Evolutionary conservation across 2,329 filamentous ascomycete species (phyloP).

Genomic region (Sclerotinia trifoliorum): DNA sequence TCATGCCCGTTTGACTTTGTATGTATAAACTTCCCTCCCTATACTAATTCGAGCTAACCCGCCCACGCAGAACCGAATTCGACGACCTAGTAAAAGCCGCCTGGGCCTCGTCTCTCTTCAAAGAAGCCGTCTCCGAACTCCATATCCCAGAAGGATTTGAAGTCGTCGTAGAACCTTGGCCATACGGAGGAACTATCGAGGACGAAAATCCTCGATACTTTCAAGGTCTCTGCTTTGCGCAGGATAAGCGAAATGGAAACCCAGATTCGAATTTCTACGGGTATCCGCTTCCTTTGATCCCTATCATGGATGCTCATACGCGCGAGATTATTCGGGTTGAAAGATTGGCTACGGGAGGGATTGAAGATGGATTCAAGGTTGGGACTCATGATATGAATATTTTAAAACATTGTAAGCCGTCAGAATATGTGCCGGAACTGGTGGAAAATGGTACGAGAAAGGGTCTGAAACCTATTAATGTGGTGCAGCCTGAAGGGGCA

Average conservation of each 20-base stretch:
- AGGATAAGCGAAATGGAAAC: constrained; percentile 40
- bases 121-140: constrained; percentile 40
- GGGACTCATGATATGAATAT: constrained; percentile 47
- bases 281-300: constrained; percentile 50
- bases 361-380: constrained; percentile 44
- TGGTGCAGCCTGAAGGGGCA: constrained; percentile 61
- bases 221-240: constrained; percentile 54
- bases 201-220: constrained; percentile 51
- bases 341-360: constrained; percentile 43
- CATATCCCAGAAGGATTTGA: constrained; percentile 54
- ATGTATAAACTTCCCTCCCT: constrained; percentile 31
- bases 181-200: constrained; percentile 49
- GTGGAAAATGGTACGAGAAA: constrained; percentile 43
- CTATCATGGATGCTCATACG: constrained; percentile 49
- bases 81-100: constrained; percentile 3
- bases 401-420: constrained; percentile 43
- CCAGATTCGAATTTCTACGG: constrained; percentile 48
- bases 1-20: constrained; percentile 51
- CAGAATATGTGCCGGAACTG: constrained; percentile 45
- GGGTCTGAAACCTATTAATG: constrained; percentile 58
- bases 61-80: neutral
- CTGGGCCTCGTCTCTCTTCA: neutral
- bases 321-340: constrained; percentile 50
- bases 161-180: constrained; percentile 53
- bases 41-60: neutral